phyloP scores from a whole-genome alignment of 306 rosid species.

The Pterocarpus macrocarpus region DNA sequence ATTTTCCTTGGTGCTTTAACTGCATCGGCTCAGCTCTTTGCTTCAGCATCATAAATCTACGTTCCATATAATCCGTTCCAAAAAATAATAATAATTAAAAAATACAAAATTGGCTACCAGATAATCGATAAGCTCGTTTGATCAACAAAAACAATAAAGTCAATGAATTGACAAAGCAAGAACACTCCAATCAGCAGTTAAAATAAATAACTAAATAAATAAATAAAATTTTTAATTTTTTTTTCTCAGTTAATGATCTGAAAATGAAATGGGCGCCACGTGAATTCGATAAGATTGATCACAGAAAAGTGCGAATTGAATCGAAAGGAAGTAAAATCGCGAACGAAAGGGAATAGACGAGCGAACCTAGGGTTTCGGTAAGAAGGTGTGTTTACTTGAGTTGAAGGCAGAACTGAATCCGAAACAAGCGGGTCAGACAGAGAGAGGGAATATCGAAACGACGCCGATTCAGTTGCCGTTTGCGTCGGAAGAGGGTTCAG shows the following conservation, averaged over 20 bases:
- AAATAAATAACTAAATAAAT: neutral
- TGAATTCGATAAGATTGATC: neutral
- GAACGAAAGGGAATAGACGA: neutral
- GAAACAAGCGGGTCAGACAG: conserved; percentile 41
- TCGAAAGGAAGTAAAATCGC: conserved; percentile 22
- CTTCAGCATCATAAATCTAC: conserved; percentile 4
- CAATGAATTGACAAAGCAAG: conserved; percentile 25
- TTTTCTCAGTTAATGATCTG: neutral
- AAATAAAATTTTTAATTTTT: neutral
- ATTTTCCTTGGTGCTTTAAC: neutral
- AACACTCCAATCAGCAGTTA: conserved; percentile 13
- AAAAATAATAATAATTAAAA: neutral
- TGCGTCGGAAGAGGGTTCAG: conserved; percentile 24
- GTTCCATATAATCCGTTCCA: neutral
- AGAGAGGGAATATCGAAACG: conserved; percentile 27
- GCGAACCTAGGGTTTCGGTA: conserved; percentile 66
- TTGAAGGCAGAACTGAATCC: conserved; percentile 60
- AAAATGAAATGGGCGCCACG: neutral
- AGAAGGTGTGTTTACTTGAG: conserved; percentile 40
- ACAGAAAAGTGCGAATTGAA: conserved; percentile 13
- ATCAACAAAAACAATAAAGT: conserved; percentile 28
- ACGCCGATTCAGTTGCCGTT: conserved; percentile 54
- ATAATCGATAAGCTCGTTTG: conserved; percentile 27
- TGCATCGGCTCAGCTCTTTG: neutral
- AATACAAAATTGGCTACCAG: conserved; percentile 13